phyloP scores from a whole-genome alignment of 306 rosid species.

The Luffa acutangula region DNA sequence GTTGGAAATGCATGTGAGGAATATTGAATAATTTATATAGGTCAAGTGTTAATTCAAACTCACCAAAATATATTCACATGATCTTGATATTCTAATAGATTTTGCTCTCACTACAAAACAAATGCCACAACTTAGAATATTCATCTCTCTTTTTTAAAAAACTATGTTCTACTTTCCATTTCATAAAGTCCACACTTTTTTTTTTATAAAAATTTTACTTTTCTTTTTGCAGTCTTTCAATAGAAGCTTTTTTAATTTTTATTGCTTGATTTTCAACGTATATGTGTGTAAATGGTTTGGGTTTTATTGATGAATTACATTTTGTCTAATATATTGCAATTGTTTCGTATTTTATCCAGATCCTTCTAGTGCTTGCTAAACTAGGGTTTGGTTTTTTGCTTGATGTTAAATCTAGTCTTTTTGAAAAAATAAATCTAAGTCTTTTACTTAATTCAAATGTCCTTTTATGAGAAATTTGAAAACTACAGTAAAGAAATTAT shows the following conservation, averaged over 20 bases:
- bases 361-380: neutral
- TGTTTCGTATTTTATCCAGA: neutral
- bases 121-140: neutral
- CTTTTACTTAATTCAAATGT: neutral
- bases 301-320: neutral
- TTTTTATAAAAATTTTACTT: too few relatives aligned
- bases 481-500: too few relatives aligned
- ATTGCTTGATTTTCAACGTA: neutral
- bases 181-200: neutral
- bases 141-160: neutral
- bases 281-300: neutral
- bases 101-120: conserved; percentile 2
- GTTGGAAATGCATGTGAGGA: conserved; percentile 15
- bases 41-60: conserved; percentile 23
- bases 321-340: neutral
- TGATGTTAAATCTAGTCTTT: neutral
- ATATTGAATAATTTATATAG: conserved; percentile 16
- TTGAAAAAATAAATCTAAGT: neutral
- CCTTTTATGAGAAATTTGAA: too few relatives aligned
- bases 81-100: neutral
- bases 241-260: neutral
- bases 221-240: neutral
- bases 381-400: neutral
- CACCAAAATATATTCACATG: conserved; percentile 48
- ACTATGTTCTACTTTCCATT: neutral